Conservation (phyloP, 495 filamentous ascomycete species). For the Aspergillus conjunctus region DNA sequence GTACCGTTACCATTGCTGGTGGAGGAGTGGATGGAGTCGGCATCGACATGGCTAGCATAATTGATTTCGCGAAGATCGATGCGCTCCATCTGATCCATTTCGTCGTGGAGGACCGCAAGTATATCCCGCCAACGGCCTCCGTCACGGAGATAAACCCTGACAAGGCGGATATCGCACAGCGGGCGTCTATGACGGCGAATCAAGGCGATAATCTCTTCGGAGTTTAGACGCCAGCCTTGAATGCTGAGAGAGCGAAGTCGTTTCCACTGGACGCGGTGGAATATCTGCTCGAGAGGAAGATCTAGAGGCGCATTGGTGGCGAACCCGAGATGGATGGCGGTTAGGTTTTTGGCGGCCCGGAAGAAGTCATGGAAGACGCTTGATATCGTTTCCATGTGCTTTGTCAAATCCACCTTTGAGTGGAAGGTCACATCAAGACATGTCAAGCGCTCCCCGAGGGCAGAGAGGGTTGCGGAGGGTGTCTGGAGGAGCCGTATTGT, state of each 20-base stretch:
- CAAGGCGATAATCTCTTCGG: conserved; percentile 61
- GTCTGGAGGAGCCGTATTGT: conserved; percentile 52
- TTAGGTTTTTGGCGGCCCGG: conserved; percentile 58
- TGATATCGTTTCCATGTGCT: conserved; percentile 57
- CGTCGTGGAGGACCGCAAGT: conserved; percentile 54
- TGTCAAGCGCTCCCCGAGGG: conserved; percentile 58
- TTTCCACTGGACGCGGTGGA: conserved; percentile 64
- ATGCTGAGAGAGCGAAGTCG: conserved; percentile 65
- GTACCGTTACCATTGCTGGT: conserved; percentile 19
- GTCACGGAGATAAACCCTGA: conserved; percentile 59
- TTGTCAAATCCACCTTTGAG: conserved; percentile 55
- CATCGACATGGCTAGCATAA: conserved; percentile 60
- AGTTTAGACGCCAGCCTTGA: conserved; percentile 62
- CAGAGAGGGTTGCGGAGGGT: conserved; percentile 49
- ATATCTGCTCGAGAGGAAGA: conserved; percentile 59
- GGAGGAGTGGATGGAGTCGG: conserved; percentile 24
- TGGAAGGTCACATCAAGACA: conserved; percentile 63
- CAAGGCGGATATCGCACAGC: conserved; percentile 59
- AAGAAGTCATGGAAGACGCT: conserved; percentile 59
- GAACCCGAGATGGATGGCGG: conserved; percentile 69
- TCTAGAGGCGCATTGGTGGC: conserved; percentile 57
- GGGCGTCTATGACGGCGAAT: conserved; percentile 56
- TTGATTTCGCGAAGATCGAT: conserved; percentile 63
- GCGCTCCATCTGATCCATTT: conserved; percentile 61
- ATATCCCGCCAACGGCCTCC: conserved; percentile 64